Base-by-base conservation (phyloP, 805 yeast species). In the Henningerozyma blattae region DNA sequence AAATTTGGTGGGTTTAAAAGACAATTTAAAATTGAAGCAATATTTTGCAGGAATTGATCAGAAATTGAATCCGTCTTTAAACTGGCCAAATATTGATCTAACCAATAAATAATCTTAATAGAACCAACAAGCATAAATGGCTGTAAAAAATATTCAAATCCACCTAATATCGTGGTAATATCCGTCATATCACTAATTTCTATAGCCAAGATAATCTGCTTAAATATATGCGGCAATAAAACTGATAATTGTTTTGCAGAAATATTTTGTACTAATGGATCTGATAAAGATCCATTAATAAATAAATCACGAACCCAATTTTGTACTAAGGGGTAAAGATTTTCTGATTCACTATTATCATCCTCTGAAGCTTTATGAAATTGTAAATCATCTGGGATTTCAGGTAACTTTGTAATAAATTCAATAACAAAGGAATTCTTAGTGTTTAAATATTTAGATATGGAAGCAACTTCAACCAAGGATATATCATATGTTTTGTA, bases 61-160 rank as follows among this genome's bases (percentile, higher is more conserved):
- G 53, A 25, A 3, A 40, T 33, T 3, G 34, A 33, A 16, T 44
- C 46, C 26, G 45, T 46, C 28, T 43, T 44, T 24, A 57, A 29
- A 24, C 41, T 46, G 55, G 60, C 59, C 4, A 73, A 49, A 31
- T 63, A 64, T 16, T 62, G 54, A 31, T 61, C 61, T 17, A 59
- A 57, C 70, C 67, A 79, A 43, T 45, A 70, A 52, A 72, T 47
- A 3, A 75, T 68, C n/a, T 72, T 70, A 5, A 71, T 58, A 22
- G 75, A 48, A 10, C 77, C 68, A 6, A 70, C 62, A 2, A 81
- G 62, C 42, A 89, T 62, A 41, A 83, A 81, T 3, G 84, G 80
- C 47, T 87, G 95, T 30, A 81, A 63, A 44, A 89, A 80, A 47
- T 87, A 85, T 47, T 87, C 96, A 24, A 89, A 62, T 0, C 95